Percentiles rank a stretch among this genome's conserved stretches.
phyloP scores from a whole-genome alignment of 1,284 basidiomycete species.

The Anthracocystis panici-leucophaei region DNA sequence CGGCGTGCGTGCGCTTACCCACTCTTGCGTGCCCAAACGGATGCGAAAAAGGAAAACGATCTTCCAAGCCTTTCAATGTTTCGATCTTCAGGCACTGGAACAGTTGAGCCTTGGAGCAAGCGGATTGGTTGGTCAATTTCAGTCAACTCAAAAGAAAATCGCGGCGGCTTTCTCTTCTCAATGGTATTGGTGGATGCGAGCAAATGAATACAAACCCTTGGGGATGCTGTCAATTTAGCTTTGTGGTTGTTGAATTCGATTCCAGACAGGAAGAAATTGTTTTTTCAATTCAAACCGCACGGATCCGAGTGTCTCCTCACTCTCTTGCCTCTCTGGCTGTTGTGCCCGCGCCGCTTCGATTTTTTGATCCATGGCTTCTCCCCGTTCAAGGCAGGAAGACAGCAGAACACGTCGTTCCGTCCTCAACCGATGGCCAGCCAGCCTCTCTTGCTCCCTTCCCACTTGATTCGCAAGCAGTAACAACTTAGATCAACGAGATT shows the following conservation, averaged over 20 bases:
- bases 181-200: slow-evolving; percentile 4
- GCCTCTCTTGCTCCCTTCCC: not conserved
- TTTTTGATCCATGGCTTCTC: not conserved
- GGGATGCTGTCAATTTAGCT: too few species aligned
- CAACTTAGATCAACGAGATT: too few species aligned
- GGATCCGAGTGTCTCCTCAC: slow-evolving; percentile 16
- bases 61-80: slow-evolving; percentile 1
- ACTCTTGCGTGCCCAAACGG: too few species aligned
- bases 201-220: not conserved
- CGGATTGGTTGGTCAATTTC: slow-evolving; percentile 46
- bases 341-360: slow-evolving; percentile 29
- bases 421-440: slow-evolving; percentile 27
- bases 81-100: slow-evolving; percentile 14
- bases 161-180: slow-evolving; percentile 14
- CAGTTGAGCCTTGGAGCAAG: slow-evolving; percentile 15
- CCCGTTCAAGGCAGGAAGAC: not conserved
- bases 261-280: not conserved
- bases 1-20: too few species aligned
- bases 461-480: too few species aligned
- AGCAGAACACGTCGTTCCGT: slow-evolving; percentile 19
- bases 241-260: not conserved
- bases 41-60: slow-evolving; percentile 4
- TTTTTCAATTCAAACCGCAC: slow-evolving; percentile 5
- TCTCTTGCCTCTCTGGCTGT: not conserved
- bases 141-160: slow-evolving; percentile 14